phyloP scores from a whole-genome alignment of 805 yeast species.

The Nakazawaea wickerhamii region DNA sequence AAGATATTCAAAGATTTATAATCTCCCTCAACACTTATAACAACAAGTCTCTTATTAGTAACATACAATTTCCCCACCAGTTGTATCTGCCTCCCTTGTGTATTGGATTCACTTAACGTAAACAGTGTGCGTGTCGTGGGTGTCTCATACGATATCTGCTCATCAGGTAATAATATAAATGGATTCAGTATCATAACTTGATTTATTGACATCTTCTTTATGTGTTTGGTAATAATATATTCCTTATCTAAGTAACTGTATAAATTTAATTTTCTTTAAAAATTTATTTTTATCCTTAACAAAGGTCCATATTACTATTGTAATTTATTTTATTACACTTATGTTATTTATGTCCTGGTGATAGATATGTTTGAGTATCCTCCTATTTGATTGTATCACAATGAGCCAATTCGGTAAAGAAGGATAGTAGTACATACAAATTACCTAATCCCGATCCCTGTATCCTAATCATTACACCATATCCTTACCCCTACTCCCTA shows the following conservation, averaged over 20 bases:
- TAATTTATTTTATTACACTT: too few species aligned
- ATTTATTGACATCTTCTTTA: conserved; percentile 27
- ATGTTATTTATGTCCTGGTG: too few species aligned
- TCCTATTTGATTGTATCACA: too few species aligned
- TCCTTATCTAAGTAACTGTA: background rate
- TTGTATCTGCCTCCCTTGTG: conserved; percentile 18
- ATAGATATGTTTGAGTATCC: too few species aligned
- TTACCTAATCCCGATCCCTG: too few species aligned
- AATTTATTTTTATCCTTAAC: conserved; percentile 6
- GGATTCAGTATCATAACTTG: conserved; percentile 24
- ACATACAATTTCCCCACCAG: conserved; percentile 33
- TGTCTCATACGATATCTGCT: conserved; percentile 16
- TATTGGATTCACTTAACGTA: conserved; percentile 13
- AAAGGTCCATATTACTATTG: too few species aligned
- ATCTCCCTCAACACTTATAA: conserved; percentile 37
- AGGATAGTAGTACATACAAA: too few species aligned
- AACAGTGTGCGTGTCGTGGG: conserved; percentile 15
- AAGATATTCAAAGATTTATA: conserved; percentile 36
- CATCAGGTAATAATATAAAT: conserved; percentile 23
- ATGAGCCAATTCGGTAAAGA: too few species aligned
- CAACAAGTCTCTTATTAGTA: conserved; percentile 37
- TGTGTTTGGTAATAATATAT: background rate
- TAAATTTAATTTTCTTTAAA: conserved; percentile 4
- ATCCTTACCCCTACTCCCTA: too few species aligned
- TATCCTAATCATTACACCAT: too few species aligned